These are phyloP conservation scores for Colletotrichum falcatum DNA, from an alignment of 2,329 filamentous ascomycete species.

Conservation along the genomic window DNA sequence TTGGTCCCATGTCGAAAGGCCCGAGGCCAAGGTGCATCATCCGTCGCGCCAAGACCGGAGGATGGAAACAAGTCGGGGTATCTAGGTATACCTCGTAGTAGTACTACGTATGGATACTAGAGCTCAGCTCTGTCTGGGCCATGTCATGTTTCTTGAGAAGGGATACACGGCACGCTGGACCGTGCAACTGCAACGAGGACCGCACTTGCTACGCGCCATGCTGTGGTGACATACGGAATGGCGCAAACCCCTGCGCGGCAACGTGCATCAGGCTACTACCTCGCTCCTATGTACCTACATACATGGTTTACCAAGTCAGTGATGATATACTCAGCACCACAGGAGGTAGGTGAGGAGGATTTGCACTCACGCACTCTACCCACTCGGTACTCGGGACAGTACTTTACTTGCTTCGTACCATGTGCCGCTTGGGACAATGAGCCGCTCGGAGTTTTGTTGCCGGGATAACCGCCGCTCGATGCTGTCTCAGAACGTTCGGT, in stretches of 20 bases:
- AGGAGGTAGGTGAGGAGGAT: too few relatives aligned
- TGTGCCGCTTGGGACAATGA: conserved; percentile 22
- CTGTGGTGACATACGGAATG: not conserved
- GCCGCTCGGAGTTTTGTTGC: conserved; percentile 16
- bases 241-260: not conserved
- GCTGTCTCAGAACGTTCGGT: conserved; percentile 32
- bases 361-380: too few relatives aligned
- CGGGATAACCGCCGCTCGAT: conserved; percentile 18
- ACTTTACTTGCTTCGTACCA: not conserved
- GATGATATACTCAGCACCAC: too few relatives aligned
- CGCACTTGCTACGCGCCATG: conserved; percentile 9
- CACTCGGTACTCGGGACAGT: too few relatives aligned
- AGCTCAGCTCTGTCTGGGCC: not conserved
- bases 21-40: conserved; percentile 26
- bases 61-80: conserved; percentile 13
- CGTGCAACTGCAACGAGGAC: conserved; percentile 25
- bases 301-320: not conserved
- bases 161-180: conserved; percentile 22
- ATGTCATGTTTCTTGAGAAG: conserved; percentile 13
- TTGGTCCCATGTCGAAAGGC: not conserved
- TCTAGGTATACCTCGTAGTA: too few relatives aligned
- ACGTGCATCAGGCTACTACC: not conserved
- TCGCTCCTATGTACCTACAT: not conserved
- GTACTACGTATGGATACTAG: too few relatives aligned
- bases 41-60: conserved; percentile 1